A percentile compares a stretch with the other conserved stretches of the same genome.
phyloP scores from a whole-genome alignment of 495 filamentous ascomycete species.

The Penicillium goetzii region DNA sequence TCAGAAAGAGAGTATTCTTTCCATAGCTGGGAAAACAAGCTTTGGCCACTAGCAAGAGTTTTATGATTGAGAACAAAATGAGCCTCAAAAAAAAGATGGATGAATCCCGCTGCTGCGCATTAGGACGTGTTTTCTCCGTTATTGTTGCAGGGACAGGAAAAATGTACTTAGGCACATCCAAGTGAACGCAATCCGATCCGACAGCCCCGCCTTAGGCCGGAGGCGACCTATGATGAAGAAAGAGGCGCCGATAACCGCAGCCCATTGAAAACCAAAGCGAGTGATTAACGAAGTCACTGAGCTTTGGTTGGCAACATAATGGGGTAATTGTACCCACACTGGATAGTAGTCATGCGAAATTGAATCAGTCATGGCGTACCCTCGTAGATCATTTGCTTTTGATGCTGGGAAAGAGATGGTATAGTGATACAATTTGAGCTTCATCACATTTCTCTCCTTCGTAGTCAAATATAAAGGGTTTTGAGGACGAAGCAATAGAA shows the following conservation, averaged over 20 bases:
- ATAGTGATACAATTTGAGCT: no score
- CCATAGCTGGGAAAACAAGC: slow-evolving; percentile 73
- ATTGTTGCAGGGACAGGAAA: not conserved
- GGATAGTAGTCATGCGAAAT: not conserved
- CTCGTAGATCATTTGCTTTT: no score
- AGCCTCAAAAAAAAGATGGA: slow-evolving; percentile 78
- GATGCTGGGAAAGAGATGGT: no score
- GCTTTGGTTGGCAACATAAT: not conserved
- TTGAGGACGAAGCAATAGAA: no score
- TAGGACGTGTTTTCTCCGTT: not conserved
- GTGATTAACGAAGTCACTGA: not conserved
- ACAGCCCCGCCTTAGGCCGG: not conserved
- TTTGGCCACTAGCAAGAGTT: slow-evolving; percentile 46
- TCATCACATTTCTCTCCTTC: no score
- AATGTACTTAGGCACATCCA: not conserved
- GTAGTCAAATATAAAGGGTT: no score
- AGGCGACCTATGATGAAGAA: not conserved
- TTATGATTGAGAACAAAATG: slow-evolving; percentile 66
- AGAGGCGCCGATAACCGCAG: not conserved
- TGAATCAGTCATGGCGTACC: no score
- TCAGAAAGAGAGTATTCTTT: slow-evolving; percentile 82
- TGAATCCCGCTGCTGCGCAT: slow-evolving; percentile 20
- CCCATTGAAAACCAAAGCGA: not conserved
- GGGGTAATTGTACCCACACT: not conserved
- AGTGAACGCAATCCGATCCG: not conserved